Evolutionary conservation across 2,329 filamentous ascomycete species (phyloP), one percentile per base, ranked within the genome.

Genomic region (Colletotrichum liaoningense): DNA sequence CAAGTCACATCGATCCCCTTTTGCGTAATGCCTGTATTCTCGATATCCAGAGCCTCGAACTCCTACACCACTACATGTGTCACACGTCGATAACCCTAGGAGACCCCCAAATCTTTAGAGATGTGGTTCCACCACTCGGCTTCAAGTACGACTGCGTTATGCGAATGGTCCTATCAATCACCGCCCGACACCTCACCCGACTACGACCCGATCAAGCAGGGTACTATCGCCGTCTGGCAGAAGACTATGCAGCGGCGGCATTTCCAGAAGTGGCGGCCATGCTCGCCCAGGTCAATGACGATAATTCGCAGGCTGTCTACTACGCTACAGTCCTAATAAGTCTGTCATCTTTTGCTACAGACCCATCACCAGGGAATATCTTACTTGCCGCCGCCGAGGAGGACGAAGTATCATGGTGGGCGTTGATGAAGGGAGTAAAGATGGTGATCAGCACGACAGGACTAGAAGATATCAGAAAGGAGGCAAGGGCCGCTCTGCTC

Each of bases 1-100:
- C 28, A 5, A 16, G 12, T 9, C 19, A 16, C 7, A 16, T 22
- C 24, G 52, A 19, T 24, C 14, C 2, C 24, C 5, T 33, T 28
- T 11, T 14, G 28, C 19, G 42, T 16, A 5, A 19, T 38, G 16
- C 26, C 19, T 58, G 9, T 19, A 9, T 60, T 5, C 67, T 76
- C 22, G 73, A 77, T 64, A 57, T 77, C 28, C 75, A 75, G 12
- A 71, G 78, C 63, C 63, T 77, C 14, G 76, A 79, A 69, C 73
- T 80, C 2, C 74, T 77, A 24, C 74, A 78, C 64, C 64, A 77
- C 66, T 79, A 75, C 63, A 69, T 77, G 60, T 74, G 62, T 42
- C 67, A 74, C n/a, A 74, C 75, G 5, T 63, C 74, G 16, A n/a
- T 64, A 3, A 75, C 75, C 16, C 46, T 78, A 16, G 76, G 73